Percentiles rank a stretch among this genome's conserved stretches.
Evolutionary conservation across 2,329 filamentous ascomycete species (phyloP).

Genomic region (Lecanicillium sp.): DNA sequence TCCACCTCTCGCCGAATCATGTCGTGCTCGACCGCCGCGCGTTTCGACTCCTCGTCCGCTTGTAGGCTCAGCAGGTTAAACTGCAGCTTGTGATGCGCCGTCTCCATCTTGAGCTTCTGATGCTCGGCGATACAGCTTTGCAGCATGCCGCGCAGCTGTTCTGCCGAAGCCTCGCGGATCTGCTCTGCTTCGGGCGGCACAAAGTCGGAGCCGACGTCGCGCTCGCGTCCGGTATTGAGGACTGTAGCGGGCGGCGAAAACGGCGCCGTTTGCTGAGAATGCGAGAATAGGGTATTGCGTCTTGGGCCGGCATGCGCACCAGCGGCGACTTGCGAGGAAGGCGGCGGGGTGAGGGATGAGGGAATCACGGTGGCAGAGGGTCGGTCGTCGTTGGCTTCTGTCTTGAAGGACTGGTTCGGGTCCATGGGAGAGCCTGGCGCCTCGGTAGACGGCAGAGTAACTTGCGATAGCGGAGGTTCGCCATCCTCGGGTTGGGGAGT

Average conservation of each 20-base stretch:
- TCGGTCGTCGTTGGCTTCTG: conserved; percentile 40
- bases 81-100: conserved; percentile 85
- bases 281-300: conserved; percentile 19
- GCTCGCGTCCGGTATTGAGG: conserved; percentile 24
- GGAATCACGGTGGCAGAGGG: conserved; percentile 39
- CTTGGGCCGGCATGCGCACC: conserved; percentile 19
- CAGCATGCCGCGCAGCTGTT: conserved; percentile 50
- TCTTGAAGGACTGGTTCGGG: conserved; percentile 38
- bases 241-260: conserved; percentile 47
- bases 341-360: conserved; percentile 50
- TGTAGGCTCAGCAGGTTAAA: conserved; percentile 78
- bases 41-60: conserved; percentile 74
- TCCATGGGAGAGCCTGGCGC: conserved; percentile 44
- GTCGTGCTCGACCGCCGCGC: conserved; percentile 83
- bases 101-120: conserved; percentile 64
- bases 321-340: conserved; percentile 41
- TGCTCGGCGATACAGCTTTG: conserved; percentile 47
- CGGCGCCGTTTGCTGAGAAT: conserved; percentile 38
- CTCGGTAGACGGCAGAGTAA: conserved; percentile 51
- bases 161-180: conserved; percentile 42
- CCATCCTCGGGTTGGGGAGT: conserved; percentile 8
- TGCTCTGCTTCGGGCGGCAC: conserved; percentile 38
- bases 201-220: conserved; percentile 30
- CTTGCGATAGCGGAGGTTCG: conserved; percentile 29
- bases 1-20: conserved; percentile 87